Evolutionary conservation across 495 filamentous ascomycete species (phyloP).

Genomic region (Neurospora intermedia): DNA sequence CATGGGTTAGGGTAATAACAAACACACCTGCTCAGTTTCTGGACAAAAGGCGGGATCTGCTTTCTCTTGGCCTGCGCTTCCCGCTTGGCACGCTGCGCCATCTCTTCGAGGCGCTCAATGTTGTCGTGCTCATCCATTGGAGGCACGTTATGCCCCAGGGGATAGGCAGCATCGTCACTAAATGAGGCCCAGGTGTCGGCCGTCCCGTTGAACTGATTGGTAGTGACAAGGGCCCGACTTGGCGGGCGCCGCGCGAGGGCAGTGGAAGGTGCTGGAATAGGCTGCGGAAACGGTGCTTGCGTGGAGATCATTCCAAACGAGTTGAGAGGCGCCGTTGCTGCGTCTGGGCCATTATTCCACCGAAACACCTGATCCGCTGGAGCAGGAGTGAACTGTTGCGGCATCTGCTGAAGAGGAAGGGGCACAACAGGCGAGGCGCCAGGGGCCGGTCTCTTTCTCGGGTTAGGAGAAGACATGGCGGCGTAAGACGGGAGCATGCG

Average conservation of each 20-base stretch:
- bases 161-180: slow-evolving; percentile 33
- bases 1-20: not conserved
- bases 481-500: slow-evolving; percentile 22
- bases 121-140: slow-evolving; percentile 51
- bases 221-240: slow-evolving; percentile 51
- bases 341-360: slow-evolving; percentile 28
- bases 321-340: slow-evolving; percentile 20
- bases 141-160: slow-evolving; percentile 23
- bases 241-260: slow-evolving; percentile 55
- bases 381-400: slow-evolving; percentile 34
- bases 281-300: slow-evolving; percentile 30
- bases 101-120: slow-evolving; percentile 65
- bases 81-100: slow-evolving; percentile 63
- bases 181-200: slow-evolving; percentile 38
- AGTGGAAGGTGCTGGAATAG: slow-evolving; percentile 38
- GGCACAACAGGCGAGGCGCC: slow-evolving; percentile 51
- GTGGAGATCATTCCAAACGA: slow-evolving; percentile 35
- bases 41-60: slow-evolving; percentile 94
- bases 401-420: slow-evolving; percentile 28
- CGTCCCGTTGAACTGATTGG: slow-evolving; percentile 33
- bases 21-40: slow-evolving; percentile 88
- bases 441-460: slow-evolving; percentile 66
- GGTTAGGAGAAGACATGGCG: slow-evolving; percentile 40
- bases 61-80: slow-evolving; percentile 80
- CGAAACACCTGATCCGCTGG: slow-evolving; percentile 29